Evolutionary conservation across 495 filamentous ascomycete species (phyloP), one percentile per base, ranked within the genome.

Genomic region (Trichoderma virens): DNA sequence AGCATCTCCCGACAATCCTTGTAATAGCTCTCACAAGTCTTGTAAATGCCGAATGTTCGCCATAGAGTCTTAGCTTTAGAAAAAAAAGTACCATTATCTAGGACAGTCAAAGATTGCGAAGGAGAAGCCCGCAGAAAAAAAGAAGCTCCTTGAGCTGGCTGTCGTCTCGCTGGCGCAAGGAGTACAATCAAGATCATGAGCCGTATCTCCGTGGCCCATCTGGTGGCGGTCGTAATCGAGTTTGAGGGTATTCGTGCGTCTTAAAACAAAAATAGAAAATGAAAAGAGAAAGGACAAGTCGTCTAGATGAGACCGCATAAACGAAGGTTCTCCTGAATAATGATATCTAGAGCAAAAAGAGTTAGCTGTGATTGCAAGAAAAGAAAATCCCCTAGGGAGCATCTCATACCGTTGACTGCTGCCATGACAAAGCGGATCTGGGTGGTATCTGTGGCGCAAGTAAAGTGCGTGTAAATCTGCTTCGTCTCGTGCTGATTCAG

Each of bases 371-470:
- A 41, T 69, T 51, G 65, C 59, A 20, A 25, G 23, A 47, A 45
- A 28, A 28, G 9, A 2, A 16, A 18, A 23, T n/a, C n/a, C n/a
- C n/a, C n/a, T n/a, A 13, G 64, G 47, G 8, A 59, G 60, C 47
- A 28, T 2, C 27, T 63, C 89, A 72, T 85, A 97, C 93, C 93
- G 82, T 98, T 98, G 69, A 98, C 94, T 39, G 94, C 94, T 61
- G 95, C 94, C 94, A 98, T 98, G 76, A 98, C 94, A 83, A 98
- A 98, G 65, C 95, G 91, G 69, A 98, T 98, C 75, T 98, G 94
- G 70, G 90, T 92, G 32, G 94, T 98, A 75, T 98, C 94, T 30
- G 94, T 98, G 31, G 94, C 94, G 73, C 96, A 98, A 63, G 94
- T 98, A 81, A 98, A 97, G 78, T 98, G 93, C 59, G 96, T 98